phyloP scores from a whole-genome alignment of 345 rosid genomes.

The Populus alba region DNA sequence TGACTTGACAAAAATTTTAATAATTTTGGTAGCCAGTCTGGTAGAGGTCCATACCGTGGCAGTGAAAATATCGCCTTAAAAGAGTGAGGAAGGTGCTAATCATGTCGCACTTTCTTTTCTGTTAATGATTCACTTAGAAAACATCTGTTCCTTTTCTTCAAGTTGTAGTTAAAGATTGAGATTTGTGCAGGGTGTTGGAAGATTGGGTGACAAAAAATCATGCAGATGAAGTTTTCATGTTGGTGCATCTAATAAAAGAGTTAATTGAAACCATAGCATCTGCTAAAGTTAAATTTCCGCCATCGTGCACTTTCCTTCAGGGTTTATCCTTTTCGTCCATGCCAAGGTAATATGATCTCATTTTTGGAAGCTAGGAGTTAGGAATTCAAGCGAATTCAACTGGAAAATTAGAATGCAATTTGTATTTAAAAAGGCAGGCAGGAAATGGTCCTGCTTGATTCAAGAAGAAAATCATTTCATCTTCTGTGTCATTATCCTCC shows the following conservation, averaged over 20 bases:
- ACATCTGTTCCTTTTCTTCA: not conserved
- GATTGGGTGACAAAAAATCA: conserved; percentile 40
- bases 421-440: not conserved
- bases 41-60: not conserved
- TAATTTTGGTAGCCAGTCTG: too few relatives aligned
- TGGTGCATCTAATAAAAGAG: conserved; percentile 52
- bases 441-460: not conserved
- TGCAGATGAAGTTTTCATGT: conserved; percentile 71
- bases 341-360: conserved; percentile 30
- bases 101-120: too few relatives aligned
- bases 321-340: conserved; percentile 54
- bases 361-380: conserved; percentile 4
- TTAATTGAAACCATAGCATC: conserved; percentile 38
- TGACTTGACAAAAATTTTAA: too few relatives aligned
- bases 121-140: not conserved
- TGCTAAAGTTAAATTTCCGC: conserved; percentile 53
- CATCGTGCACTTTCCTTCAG: conserved; percentile 53
- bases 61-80: not conserved
- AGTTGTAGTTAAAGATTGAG: not conserved
- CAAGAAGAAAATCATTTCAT: not conserved
- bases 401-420: not conserved
- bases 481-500: not conserved
- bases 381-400: not conserved
- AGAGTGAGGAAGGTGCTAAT: too few relatives aligned
- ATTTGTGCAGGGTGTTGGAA: conserved; percentile 40